Evolutionary conservation across 305 asterid genomes (phyloP).

Genomic region (Euphrasia arctica): DNA sequence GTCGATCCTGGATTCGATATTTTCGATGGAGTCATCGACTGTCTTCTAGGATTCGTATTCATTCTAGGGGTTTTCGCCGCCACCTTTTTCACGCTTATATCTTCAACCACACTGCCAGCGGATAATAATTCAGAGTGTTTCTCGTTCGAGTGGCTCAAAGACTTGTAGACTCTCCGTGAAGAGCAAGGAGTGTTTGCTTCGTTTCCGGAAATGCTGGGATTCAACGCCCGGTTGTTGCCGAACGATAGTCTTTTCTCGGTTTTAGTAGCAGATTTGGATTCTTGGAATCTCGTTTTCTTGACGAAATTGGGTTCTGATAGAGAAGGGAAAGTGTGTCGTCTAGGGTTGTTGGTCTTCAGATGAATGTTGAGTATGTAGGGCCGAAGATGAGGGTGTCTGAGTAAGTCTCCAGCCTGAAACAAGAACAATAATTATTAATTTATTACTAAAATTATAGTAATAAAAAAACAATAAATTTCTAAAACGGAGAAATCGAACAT

Average conservation of each 20-base stretch:
- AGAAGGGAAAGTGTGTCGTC: constrained; percentile 54
- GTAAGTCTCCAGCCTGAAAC: constrained; percentile 86
- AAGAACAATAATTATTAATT: not conserved
- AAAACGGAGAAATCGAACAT: constrained; percentile 27
- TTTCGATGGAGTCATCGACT: constrained; percentile 53
- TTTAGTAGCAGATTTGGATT: constrained; percentile 39
- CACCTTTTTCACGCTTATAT: constrained; percentile 36
- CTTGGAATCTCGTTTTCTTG: constrained; percentile 55
- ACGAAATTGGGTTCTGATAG: constrained; percentile 36
- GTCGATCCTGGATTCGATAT: constrained; percentile 85
- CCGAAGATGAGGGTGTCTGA: constrained; percentile 80
- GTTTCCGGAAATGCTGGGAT: constrained; percentile 90
- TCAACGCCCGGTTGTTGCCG: constrained; percentile 85
- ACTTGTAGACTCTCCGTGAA: constrained; percentile 46
- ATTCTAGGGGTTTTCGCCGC: constrained; percentile 46
- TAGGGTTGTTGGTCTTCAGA: constrained; percentile 54
- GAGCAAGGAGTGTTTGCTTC: constrained; percentile 54
- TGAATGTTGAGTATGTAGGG: constrained; percentile 64
- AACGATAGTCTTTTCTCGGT: constrained; percentile 63
- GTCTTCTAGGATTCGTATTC: constrained; percentile 50
- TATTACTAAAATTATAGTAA: not conserved
- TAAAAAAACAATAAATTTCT: not conserved
- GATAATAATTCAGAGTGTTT: constrained; percentile 41
- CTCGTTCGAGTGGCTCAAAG: constrained; percentile 41
- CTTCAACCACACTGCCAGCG: constrained; percentile 43